These are phyloP conservation scores for Dictyostelium discoideum DNA, from an alignment of 78 protist genomes.

Conservation along the genomic window dicty_2.7 NC_007091.3:2134001-2134500, in stretches of 20 bases:
- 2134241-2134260: background rate
- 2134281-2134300: background rate
- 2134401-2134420: background rate
- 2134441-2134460: no score
- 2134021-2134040: constrained; percentile 35
- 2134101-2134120: background rate
- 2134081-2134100: background rate
- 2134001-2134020: constrained; percentile 16
- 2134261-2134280: background rate
- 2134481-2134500: no score
- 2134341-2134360: background rate
- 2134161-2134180: background rate
- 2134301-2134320: background rate
- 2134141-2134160: background rate
- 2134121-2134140: background rate
- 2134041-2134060: constrained; percentile 41
- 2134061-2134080: constrained; percentile 38
- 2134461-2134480: no score
- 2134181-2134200: background rate
- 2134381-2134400: background rate
- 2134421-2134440: background rate
- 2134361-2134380: background rate
- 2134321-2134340: background rate
- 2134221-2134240: no score
- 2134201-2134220: background rate